These are phyloP conservation scores for Cystobasidium tubakii DNA, from an alignment of 768 basidiomycete species.

Conservation along the genomic window DNA sequence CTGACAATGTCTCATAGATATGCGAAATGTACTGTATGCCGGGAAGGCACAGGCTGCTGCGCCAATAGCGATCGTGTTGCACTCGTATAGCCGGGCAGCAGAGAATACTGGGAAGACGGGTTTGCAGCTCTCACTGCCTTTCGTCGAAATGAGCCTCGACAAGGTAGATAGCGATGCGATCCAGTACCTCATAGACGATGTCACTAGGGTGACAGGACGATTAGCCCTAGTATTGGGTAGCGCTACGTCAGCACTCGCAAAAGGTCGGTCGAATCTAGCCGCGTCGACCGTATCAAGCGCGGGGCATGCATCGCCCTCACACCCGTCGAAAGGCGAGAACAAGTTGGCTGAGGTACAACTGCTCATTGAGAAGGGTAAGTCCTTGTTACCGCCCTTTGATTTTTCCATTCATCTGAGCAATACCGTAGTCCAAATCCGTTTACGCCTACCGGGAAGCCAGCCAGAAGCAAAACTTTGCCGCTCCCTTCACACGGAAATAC, in stretches of 20 bases:
- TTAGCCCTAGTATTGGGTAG: not conserved
- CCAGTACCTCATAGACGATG: constrained; percentile 82
- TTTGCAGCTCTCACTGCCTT: not conserved
- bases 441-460: not conserved
- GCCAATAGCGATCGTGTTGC: too few species aligned
- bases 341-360: not conserved
- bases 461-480: not conserved
- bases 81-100: not conserved
- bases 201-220: not conserved
- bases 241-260: not conserved
- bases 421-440: not conserved
- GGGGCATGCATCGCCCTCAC: too few species aligned
- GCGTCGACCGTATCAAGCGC: too few species aligned
- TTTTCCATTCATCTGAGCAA: not conserved
- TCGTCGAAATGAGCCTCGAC: constrained; percentile 49
- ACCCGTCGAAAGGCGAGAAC: not conserved
- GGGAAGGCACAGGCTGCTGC: not conserved
- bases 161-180: constrained; percentile 68
- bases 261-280: constrained; percentile 23
- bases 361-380: not conserved
- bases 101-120: not conserved
- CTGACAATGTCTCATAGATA: not conserved
- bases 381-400: not conserved
- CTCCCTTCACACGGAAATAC: not conserved
- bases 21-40: not conserved